Percentiles rank a stretch among this genome's conserved stretches.
phyloP scores from a whole-genome alignment of 176 grass and related monocot genomes.

The Areca catechu region DNA sequence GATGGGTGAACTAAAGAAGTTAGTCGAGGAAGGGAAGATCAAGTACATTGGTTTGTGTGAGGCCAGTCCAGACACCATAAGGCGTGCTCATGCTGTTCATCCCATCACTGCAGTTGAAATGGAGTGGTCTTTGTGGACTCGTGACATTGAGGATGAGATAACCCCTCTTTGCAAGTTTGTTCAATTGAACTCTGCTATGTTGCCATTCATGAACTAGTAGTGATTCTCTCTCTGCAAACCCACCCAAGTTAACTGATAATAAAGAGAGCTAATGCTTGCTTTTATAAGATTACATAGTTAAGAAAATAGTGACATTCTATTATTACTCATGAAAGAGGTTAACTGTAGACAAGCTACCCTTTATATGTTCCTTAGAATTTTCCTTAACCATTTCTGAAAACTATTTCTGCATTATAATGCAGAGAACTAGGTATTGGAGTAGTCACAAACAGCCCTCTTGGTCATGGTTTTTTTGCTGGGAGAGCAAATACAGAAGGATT shows the following conservation, averaged over 20 bases:
- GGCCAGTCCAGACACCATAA: constrained; percentile 56
- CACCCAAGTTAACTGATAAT: no score
- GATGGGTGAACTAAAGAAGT: constrained; percentile 66
- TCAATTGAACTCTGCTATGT: neutral
- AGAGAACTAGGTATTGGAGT: constrained; percentile 80
- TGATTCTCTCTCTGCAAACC: no score
- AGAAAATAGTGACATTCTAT: no score
- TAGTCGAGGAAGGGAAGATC: constrained; percentile 67
- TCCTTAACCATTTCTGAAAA: no score
- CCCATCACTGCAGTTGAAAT: constrained; percentile 63
- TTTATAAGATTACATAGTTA: no score
- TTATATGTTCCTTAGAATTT: no score
- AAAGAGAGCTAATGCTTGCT: no score
- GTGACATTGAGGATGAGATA: constrained; percentile 69
- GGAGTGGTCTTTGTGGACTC: constrained; percentile 78
- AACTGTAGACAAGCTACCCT: no score
- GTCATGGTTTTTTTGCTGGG: constrained; percentile 75
- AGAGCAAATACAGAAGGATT: constrained; percentile 38
- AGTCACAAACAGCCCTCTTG: constrained; percentile 72
- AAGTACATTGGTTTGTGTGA: constrained; percentile 75
- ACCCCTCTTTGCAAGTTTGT: constrained; percentile 75
- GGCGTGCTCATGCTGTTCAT: constrained; percentile 64
- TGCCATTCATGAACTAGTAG: no score
- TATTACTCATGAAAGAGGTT: no score
- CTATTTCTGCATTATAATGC: neutral